A percentile compares a stretch with the other conserved stretches of the same genome.
Evolutionary conservation across 208 protist species (phyloP).

Genomic region (Leishmania tropica): DNA sequence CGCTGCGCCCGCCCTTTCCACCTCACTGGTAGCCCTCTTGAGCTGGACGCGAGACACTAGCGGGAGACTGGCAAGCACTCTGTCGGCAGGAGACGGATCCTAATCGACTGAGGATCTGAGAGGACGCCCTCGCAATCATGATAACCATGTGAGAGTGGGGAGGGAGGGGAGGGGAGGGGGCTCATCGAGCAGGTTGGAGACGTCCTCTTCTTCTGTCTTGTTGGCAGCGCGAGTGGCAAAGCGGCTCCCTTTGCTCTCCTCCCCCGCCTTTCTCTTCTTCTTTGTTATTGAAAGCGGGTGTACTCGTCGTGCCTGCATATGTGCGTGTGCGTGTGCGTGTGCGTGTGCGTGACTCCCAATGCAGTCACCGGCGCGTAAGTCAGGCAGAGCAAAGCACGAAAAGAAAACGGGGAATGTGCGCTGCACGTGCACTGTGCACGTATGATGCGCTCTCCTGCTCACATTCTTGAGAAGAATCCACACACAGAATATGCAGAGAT

Average conservation of each 20-base stretch:
- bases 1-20: no score
- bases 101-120: no score
- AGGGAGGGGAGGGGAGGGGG: no score
- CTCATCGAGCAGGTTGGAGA: no score
- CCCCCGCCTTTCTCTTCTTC: neutral
- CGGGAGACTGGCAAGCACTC: no score
- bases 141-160: no score
- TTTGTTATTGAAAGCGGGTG: neutral
- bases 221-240: neutral
- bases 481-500: neutral
- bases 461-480: neutral
- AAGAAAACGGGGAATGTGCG: neutral
- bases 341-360: neutral
- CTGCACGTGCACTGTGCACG: neutral
- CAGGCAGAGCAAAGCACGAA: neutral
- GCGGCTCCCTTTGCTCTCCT: neutral
- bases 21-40: no score
- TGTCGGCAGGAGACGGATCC: no score
- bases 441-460: neutral
- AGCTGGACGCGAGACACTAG: no score
- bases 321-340: neutral
- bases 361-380: neutral
- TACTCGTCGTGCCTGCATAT: neutral
- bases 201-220: no score
- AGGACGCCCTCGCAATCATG: no score